These are phyloP conservation scores for Pseudopithomyces chartarum DNA, from an alignment of 2,329 filamentous ascomycete genomes.

Conservation along the genomic window DNA sequence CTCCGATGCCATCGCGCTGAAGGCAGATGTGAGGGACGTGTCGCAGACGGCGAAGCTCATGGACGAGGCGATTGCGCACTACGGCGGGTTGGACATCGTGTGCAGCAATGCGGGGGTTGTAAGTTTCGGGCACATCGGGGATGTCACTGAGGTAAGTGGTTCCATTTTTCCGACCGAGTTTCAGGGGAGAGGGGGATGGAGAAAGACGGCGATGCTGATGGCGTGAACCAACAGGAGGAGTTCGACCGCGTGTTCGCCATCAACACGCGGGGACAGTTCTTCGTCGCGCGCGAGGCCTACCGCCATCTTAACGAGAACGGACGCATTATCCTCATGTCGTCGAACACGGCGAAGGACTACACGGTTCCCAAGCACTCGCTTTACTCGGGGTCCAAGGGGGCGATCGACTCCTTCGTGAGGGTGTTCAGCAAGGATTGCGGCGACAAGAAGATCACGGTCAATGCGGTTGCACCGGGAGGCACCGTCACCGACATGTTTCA, in stretches of 20 bases:
- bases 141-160: slow-evolving; percentile 59
- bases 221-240: slow-evolving; percentile 59
- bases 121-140: slow-evolving; percentile 67
- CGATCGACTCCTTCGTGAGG: slow-evolving; percentile 71
- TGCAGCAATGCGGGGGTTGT: slow-evolving; percentile 62
- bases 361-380: slow-evolving; percentile 71
- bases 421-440: slow-evolving; percentile 72
- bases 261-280: slow-evolving; percentile 73
- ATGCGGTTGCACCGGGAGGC: slow-evolving; percentile 71
- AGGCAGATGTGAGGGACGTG: slow-evolving; percentile 58
- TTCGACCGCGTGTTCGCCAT: slow-evolving; percentile 70
- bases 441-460: slow-evolving; percentile 68
- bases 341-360: slow-evolving; percentile 67
- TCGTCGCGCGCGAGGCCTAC: slow-evolving; percentile 73
- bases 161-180: no score
- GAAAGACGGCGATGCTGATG: no score
- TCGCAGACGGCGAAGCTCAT: slow-evolving; percentile 54
- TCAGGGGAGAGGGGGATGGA: no score
- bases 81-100: slow-evolving; percentile 48
- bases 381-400: slow-evolving; percentile 72
- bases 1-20: slow-evolving; percentile 58
- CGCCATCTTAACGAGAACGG: slow-evolving; percentile 70
- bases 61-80: slow-evolving; percentile 42
- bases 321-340: slow-evolving; percentile 73
- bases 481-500: slow-evolving; percentile 78